Percentiles rank a stretch among this genome's conserved stretches.
phyloP scores from a whole-genome alignment of 1,139 yeast species.

The Lodderomyces elongisporus region DNA sequence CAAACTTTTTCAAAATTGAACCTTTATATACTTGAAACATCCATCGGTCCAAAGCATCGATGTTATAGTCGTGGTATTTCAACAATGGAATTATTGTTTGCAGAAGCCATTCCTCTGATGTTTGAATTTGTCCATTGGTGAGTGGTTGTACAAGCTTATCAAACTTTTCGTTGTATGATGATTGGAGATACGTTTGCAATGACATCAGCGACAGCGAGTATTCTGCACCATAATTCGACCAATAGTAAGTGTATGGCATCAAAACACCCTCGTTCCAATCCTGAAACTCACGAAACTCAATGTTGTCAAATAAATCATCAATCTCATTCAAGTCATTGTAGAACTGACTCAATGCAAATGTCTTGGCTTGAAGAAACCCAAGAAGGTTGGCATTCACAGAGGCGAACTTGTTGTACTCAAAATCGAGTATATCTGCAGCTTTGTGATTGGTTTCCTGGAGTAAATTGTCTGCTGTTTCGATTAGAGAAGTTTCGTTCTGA shows the following conservation, averaged over 20 bases:
- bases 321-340: conserved; percentile 15
- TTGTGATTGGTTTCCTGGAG: conserved; percentile 9
- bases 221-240: conserved; percentile 22
- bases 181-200: conserved; percentile 15
- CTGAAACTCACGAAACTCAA: conserved; percentile 17
- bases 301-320: conserved; percentile 15
- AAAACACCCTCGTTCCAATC: conserved; percentile 28
- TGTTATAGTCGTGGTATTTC: conserved; percentile 17
- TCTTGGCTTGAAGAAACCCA: conserved; percentile 22
- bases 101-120: conserved; percentile 22
- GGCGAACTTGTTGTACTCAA: conserved; percentile 1
- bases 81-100: conserved; percentile 30
- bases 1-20: conserved; percentile 14
- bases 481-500: conserved; percentile 7
- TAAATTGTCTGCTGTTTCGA: conserved; percentile 18
- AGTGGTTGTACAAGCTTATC: conserved; percentile 23
- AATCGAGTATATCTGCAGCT: conserved; percentile 6
- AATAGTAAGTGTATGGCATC: conserved; percentile 28
- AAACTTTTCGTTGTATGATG: conserved; percentile 17
- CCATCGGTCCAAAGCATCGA: conserved; percentile 26
- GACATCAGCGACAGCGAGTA: conserved; percentile 9
- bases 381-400: conserved; percentile 12
- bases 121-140: conserved; percentile 13
- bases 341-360: conserved; percentile 19
- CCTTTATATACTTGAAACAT: conserved; percentile 14